Evolutionary conservation across 2,329 filamentous ascomycete species (phyloP).

Genomic region (Fusarium sp.): DNA sequence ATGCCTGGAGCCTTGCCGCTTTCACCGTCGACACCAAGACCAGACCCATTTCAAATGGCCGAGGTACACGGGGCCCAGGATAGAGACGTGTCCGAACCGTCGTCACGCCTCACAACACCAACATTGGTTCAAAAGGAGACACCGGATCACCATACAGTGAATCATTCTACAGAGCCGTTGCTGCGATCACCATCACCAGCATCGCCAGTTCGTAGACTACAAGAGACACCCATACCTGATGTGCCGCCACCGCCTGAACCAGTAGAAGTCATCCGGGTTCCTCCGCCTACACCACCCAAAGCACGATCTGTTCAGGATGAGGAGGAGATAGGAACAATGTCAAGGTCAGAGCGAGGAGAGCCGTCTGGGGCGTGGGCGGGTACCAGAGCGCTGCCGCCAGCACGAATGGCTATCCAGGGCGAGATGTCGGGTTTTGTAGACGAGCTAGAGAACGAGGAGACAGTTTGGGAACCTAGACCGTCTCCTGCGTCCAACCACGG

Average conservation of each 20-base stretch:
- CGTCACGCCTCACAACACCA: not conserved
- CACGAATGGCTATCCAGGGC: constrained; percentile 18
- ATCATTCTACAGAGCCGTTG: not conserved
- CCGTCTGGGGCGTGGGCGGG: not conserved
- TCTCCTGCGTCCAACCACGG: constrained; percentile 14
- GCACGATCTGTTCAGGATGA: constrained; percentile 9
- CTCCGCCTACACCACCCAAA: constrained; percentile 35
- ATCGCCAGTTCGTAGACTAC: constrained; percentile 25
- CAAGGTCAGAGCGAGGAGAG: constrained; percentile 21
- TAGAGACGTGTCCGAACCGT: not conserved
- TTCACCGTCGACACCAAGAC: not conserved
- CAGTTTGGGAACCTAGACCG: constrained; percentile 16
- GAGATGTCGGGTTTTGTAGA: constrained; percentile 10
- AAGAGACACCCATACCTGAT: constrained; percentile 8
- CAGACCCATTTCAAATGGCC: not conserved
- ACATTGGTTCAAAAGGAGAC: not conserved
- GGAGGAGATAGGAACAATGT: constrained; percentile 7
- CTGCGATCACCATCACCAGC: constrained; percentile 1
- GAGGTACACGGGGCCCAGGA: not conserved
- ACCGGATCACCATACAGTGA: not conserved
- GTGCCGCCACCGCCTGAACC: constrained; percentile 33
- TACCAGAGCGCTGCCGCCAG: not conserved
- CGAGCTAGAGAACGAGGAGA: constrained; percentile 16
- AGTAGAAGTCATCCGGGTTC: constrained; percentile 13
- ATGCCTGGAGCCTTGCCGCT: not conserved